Evolutionary conservation across 371 early-diverging fungal genomes (phyloP).

Genomic region (Rhizomucor miehei): DNA sequence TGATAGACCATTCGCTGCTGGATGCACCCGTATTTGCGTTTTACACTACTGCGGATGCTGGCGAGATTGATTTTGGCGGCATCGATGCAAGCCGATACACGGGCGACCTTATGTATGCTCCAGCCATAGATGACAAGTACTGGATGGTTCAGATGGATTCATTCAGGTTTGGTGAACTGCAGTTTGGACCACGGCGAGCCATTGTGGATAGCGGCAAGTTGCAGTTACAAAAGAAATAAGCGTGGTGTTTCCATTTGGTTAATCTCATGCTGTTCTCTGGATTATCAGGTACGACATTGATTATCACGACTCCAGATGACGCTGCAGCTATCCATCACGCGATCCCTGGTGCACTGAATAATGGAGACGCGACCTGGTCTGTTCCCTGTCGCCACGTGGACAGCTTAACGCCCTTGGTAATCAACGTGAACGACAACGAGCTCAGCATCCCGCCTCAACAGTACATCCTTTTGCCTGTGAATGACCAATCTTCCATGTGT

Average conservation of each 20-base stretch:
- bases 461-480: constrained; percentile 56
- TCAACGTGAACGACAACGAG: constrained; percentile 47
- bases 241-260: background rate
- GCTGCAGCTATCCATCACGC: constrained; percentile 64
- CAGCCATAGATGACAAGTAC: constrained; percentile 69
- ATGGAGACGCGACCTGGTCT: constrained; percentile 56
- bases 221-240: background rate
- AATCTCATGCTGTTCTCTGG: background rate
- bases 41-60: constrained; percentile 53
- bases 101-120: constrained; percentile 60
- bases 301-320: constrained; percentile 63
- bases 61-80: constrained; percentile 70
- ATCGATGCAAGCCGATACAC: constrained; percentile 52
- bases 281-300: constrained; percentile 61
- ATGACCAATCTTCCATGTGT: constrained; percentile 43
- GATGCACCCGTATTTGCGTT: constrained; percentile 73
- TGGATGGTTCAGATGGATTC: constrained; percentile 73
- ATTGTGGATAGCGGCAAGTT: constrained; percentile 55
- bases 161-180: constrained; percentile 35
- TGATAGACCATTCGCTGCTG: constrained; percentile 62
- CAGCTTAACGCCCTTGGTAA: constrained; percentile 38
- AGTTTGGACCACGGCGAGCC: constrained; percentile 32
- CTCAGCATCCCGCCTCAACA: constrained; percentile 51
- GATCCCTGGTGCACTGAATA: constrained; percentile 57
- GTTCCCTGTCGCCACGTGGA: constrained; percentile 48